phyloP scores from a whole-genome alignment of 768 basidiomycete genomes.

The Pisolithus tinctorius region DNA sequence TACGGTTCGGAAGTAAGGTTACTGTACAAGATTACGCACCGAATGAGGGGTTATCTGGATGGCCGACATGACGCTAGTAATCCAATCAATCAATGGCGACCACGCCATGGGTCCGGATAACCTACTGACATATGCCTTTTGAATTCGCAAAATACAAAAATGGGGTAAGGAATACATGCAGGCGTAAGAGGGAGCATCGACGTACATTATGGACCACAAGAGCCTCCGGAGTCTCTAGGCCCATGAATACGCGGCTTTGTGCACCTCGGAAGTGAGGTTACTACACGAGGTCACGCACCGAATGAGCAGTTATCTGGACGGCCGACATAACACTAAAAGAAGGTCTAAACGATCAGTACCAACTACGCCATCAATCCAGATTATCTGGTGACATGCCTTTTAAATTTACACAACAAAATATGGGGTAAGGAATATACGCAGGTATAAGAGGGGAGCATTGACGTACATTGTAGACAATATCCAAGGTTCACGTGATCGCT shows the following conservation, averaged over 20 bases:
- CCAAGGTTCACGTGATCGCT: too few relatives aligned
- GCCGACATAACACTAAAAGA: constrained; percentile 74
- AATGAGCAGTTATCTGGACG: constrained; percentile 85
- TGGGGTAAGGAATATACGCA: neutral
- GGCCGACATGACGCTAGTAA: constrained; percentile 76
- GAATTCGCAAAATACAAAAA: constrained; percentile 12
- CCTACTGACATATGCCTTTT: constrained; percentile 47
- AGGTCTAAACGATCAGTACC: too few relatives aligned
- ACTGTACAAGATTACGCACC: constrained; percentile 36
- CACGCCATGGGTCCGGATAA: too few relatives aligned
- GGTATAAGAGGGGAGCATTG: neutral
- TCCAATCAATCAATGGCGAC: too few relatives aligned
- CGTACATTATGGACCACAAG: constrained; percentile 51
- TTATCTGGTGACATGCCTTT: constrained; percentile 42
- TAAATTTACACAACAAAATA: neutral
- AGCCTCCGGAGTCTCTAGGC: constrained; percentile 67
- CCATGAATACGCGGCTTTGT: constrained; percentile 36
- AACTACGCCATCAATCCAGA: too few relatives aligned
- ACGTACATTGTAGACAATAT: constrained; percentile 49
- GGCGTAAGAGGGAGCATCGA: neutral
- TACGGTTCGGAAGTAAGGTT: too few relatives aligned
- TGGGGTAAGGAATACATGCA: neutral
- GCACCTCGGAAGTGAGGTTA: too few relatives aligned
- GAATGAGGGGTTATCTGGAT: constrained; percentile 84
- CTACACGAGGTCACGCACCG: constrained; percentile 37